Evolutionary conservation across 495 filamentous ascomycete species (phyloP), one percentile per base, ranked within the genome.

Genomic region (Hypoxylon cercidicola): DNA sequence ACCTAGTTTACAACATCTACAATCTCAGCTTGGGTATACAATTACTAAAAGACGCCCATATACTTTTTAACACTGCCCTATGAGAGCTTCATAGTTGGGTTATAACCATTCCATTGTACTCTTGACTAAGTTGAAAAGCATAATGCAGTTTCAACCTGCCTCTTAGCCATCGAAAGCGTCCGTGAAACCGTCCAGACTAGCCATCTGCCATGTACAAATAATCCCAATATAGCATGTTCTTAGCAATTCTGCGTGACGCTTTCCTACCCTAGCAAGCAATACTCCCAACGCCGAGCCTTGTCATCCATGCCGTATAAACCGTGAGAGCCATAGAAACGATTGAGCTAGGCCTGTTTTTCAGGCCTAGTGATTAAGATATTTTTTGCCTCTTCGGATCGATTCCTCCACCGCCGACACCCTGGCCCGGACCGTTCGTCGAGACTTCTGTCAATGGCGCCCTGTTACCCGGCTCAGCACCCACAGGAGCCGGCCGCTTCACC

Each of bases 401-500:
- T 19, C 69, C 79, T 35, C 34, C 51, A n/a, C 12, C 58, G 12
- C 60, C 63, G 2, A 35, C 32, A n/a, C 35, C 49, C 6, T 52
- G 66, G 8, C 50, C 55, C 16, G 71, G 48, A 11, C 67, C 60
- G 50, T 81, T 80, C 16, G 62, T 74, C 15, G 79, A 69, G 16
- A 81, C 54, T 37, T 82, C 80, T 0, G 70, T 64, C 15, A 82
- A 52, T 23, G 80, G 76, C 12, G 73, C 15, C 58, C 78, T 58
- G 12, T 20, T 64, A 19, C 62, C 60, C 18, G 62, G 59, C 15
- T 68, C 64, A 0, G 59, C 60, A 2, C 65, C 72, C 1, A 34
- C 18, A 35, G 72, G 68, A 20, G 69, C 75, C 10, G 80, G 78
- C 41, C 85, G 76, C 67, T 88, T 89, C 64, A 85, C 80, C 4